Conservation (phyloP, 2,329 filamentous ascomycete species). For the Magnaporthales sp. region DNA sequence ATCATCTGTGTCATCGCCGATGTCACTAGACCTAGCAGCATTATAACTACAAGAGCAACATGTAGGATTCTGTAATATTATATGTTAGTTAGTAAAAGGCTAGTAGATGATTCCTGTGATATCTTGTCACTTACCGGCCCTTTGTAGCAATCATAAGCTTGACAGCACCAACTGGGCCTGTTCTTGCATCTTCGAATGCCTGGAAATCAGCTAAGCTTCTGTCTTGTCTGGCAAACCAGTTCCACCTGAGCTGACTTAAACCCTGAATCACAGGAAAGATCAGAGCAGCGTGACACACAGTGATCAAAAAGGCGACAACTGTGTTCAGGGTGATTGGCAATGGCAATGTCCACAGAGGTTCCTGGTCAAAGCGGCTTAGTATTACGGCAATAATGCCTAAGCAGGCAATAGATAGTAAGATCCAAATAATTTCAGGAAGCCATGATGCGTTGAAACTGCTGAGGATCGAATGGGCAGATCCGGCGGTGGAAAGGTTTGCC, state of each 20-base stretch:
- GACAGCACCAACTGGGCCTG: conserved; percentile 4
- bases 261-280: conserved; percentile 17
- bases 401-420: conserved; percentile 12
- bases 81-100: background rate
- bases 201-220: conserved; percentile 18
- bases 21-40: background rate
- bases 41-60: background rate
- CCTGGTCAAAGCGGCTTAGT: conserved; percentile 10
- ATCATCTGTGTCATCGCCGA: conserved; percentile 5
- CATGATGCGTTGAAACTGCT: conserved; percentile 7
- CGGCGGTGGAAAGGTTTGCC: background rate
- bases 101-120: background rate
- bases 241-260: conserved; percentile 23
- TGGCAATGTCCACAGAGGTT: conserved; percentile 13
- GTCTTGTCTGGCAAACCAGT: conserved; percentile 18
- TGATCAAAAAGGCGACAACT: conserved; percentile 18
- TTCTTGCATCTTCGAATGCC: conserved; percentile 18
- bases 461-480: background rate
- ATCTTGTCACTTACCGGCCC: conserved; percentile 1
- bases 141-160: conserved; percentile 2
- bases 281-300: conserved; percentile 17
- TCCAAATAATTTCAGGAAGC: conserved; percentile 15
- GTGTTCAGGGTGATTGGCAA: conserved; percentile 18
- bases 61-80: background rate
- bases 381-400: conserved; percentile 8